Conservation (phyloP, 192 early-diverging fungal species). For the Polychytrium aggregatum region DNA sequence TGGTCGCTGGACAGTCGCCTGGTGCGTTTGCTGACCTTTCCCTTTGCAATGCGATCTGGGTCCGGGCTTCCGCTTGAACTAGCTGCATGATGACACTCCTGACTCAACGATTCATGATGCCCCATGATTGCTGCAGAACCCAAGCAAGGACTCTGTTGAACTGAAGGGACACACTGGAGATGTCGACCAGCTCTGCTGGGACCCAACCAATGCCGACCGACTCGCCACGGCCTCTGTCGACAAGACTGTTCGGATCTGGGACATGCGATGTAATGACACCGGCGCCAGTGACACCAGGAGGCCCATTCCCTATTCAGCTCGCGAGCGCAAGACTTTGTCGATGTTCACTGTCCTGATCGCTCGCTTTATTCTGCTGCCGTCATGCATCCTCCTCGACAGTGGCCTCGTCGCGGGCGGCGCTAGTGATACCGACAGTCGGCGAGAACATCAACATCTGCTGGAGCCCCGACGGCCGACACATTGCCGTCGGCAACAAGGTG, state of each 20-base stretch:
- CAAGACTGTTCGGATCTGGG: constrained; percentile 71
- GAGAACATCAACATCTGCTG: constrained; percentile 82
- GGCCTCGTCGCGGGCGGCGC: constrained; percentile 7
- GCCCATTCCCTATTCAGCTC: neutral
- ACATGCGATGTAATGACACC: constrained; percentile 47
- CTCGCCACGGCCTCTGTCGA: constrained; percentile 70
- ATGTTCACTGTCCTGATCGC: neutral
- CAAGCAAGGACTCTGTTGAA: constrained; percentile 23
- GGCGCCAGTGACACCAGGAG: constrained; percentile 1
- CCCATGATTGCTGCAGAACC: neutral
- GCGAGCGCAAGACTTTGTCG: neutral
- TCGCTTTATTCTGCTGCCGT: neutral
- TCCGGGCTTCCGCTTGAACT: neutral
- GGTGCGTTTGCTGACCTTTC: neutral
- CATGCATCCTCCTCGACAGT: neutral
- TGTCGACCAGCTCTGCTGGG: constrained; percentile 70
- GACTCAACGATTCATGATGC: neutral
- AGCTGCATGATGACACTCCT: neutral
- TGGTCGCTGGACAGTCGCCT: constrained; percentile 51
- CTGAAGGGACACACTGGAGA: constrained; percentile 66
- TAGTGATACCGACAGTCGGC: constrained; percentile 51
- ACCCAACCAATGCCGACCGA: constrained; percentile 56
- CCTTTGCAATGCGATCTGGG: neutral
- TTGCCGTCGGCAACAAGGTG: constrained; percentile 78
- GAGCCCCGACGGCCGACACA: constrained; percentile 62